phyloP scores from a whole-genome alignment of 192 early-diverging fungal species.

The Backusella morwellensis region DNA sequence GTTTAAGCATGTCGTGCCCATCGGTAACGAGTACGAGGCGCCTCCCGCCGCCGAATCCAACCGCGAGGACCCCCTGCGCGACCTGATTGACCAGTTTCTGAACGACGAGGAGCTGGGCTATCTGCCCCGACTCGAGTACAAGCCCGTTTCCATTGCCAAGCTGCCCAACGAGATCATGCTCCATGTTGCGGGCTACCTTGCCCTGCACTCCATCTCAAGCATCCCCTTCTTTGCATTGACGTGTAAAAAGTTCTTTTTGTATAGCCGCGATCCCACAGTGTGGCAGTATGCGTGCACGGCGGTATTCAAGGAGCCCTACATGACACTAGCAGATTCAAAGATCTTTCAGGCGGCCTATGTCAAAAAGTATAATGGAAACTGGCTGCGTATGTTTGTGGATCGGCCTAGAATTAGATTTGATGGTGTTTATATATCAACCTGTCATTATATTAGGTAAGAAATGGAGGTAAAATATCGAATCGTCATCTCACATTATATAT shows the following conservation, averaged over 20 bases:
- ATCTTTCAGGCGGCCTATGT: slow-evolving; percentile 15
- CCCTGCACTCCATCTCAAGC: slow-evolving; percentile 23
- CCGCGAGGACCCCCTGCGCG: neutral
- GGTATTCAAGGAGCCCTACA: slow-evolving; percentile 20
- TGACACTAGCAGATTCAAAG: slow-evolving; percentile 12
- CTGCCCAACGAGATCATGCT: slow-evolving; percentile 38
- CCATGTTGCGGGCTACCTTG: slow-evolving; percentile 22
- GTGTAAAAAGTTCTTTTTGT: slow-evolving; percentile 38
- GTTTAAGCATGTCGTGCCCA: slow-evolving; percentile 8
- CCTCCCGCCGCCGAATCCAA: neutral
- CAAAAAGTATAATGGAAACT: slow-evolving; percentile 30
- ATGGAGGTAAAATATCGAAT: too few species aligned
- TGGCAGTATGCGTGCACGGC: slow-evolving; percentile 38
- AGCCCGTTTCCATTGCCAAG: slow-evolving; percentile 28
- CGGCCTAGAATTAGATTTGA: slow-evolving; percentile 43
- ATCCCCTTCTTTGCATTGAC: slow-evolving; percentile 31
- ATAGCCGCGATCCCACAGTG: slow-evolving; percentile 27
- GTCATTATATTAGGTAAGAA: slow-evolving; percentile 39
- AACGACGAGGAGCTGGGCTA: neutral
- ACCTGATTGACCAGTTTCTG: neutral
- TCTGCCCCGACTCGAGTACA: slow-evolving; percentile 25
- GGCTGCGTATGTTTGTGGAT: slow-evolving; percentile 46
- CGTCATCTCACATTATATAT: neutral
- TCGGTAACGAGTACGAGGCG: slow-evolving; percentile 2
- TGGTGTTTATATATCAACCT: slow-evolving; percentile 45